Base-by-base conservation (phyloP, 192 early-diverging fungal genomes). In the Gryganskiella cystojenkinii region DNA sequence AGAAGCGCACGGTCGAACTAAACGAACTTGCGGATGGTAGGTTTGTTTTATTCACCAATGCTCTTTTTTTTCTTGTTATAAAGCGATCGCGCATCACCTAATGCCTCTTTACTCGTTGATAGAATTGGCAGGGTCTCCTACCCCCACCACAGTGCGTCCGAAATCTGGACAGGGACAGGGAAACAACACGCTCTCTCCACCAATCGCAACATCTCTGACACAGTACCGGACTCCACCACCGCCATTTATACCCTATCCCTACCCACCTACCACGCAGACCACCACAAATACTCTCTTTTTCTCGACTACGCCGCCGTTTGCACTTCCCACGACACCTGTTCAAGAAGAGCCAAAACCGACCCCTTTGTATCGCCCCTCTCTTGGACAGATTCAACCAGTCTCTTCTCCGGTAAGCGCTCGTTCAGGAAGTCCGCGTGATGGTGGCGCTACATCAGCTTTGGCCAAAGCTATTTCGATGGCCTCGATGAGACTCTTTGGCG, bases 1-100 rank as follows among this genome's bases (percentile, higher is more conserved):
- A 93, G 54, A 90, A 89, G 60, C 81, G 86, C 6, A 83, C 88
- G 1, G 84, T 94, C 14, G 92, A 93, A 70, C 85, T 91, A 64
- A 94, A 94, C 74, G 83, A 81, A 47, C 84, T 93, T 54, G 93
- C 93, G 4, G 93, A 94, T 79, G 91, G 88, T 87, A 86, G 54
- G 56, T 20, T 14, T 31, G 24, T 28, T 13, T 0, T 25, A 44
- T 17, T 5, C 58, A 27, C 42, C 24, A 14, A 47, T 45, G 2
- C 35, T 10, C 46, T 54, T 47, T 30, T 30, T 30, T 46, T 55
- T 70, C 10, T 24, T 33, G 13, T 31, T 4, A 40, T 56, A 8
- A 9, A 54, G 30, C 55, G 25, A n/a, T 24, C 20, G 20, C 50
- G 25, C 54, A 6, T 51, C 6, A 37, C 17, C n/a, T n/a, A n/a